These are phyloP conservation scores for Blastomyces gilchristii DNA, from an alignment of 2,329 filamentous ascomycete genomes.

Conservation along the genomic window DNA sequence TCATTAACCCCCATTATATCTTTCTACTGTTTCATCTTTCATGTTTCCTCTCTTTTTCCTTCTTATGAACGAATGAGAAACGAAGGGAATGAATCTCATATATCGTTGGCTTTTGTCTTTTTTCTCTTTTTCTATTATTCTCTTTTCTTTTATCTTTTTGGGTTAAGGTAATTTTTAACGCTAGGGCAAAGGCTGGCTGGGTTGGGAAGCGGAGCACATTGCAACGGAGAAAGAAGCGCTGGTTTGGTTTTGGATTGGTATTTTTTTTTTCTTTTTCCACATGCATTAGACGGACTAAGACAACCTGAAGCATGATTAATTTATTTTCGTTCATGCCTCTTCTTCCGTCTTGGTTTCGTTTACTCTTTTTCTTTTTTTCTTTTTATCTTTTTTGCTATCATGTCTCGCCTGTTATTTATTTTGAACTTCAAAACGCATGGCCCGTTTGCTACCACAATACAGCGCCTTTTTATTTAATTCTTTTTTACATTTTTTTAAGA, in stretches of 20 bases:
- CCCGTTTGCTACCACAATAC: too few species aligned
- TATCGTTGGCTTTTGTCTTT: background rate
- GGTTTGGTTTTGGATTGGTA: background rate
- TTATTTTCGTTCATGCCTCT: background rate
- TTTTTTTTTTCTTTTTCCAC: too few species aligned
- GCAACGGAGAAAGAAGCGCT: background rate
- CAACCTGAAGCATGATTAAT: background rate
- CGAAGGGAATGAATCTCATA: constrained; percentile 5
- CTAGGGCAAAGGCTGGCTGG: background rate
- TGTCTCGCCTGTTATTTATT: too few species aligned
- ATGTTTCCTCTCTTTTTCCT: constrained; percentile 60
- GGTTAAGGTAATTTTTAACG: background rate
- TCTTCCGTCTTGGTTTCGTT: background rate
- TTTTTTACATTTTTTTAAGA: background rate
- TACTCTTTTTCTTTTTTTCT: background rate
- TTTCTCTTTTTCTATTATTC: too few species aligned
- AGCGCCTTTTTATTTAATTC: too few species aligned
- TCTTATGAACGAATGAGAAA: constrained; percentile 6
- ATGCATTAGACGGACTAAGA: background rate
- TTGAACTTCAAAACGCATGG: too few species aligned
- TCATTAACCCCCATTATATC: background rate
- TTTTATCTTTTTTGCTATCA: too few species aligned
- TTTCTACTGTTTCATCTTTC: constrained; percentile 15
- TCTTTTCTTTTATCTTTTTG: background rate
- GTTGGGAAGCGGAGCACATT: too few species aligned